A percentile compares a stretch with the other conserved stretches of the same genome.
Conservation (phyloP, 257 asterid species). For the Nicotiana paniculata region DNA sequence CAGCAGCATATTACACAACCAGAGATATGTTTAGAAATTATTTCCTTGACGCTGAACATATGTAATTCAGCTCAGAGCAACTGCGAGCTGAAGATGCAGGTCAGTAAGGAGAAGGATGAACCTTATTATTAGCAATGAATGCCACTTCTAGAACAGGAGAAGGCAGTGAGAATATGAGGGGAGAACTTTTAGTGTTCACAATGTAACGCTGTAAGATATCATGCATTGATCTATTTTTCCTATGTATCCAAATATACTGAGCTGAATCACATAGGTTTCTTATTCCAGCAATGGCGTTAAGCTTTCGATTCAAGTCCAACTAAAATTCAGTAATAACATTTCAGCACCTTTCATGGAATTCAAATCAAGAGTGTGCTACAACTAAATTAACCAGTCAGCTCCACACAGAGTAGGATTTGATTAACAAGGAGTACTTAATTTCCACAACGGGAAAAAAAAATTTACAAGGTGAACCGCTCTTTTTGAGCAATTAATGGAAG, state of each 20-base stretch:
- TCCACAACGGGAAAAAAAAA: not conserved
- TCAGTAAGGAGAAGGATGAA: not conserved
- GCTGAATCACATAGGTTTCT: not conserved
- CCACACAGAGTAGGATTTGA: not conserved
- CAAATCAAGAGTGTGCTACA: not conserved
- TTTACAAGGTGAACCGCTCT: not conserved
- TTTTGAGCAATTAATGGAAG: not conserved
- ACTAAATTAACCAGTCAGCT: not conserved
- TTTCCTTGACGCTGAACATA: not conserved
- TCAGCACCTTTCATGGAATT: not conserved
- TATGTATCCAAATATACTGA: not conserved
- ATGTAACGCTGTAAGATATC: not conserved
- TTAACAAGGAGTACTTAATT: not conserved
- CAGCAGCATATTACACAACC: conserved; percentile 5
- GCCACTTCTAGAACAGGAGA: not conserved
- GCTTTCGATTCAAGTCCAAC: not conserved
- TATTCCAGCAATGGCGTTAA: not conserved
- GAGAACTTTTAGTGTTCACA: not conserved
- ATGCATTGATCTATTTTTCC: not conserved
- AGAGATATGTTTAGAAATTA: not conserved
- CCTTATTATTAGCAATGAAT: not conserved
- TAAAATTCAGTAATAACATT: not conserved
- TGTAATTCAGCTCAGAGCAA: not conserved
- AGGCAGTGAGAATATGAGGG: not conserved
- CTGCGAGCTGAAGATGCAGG: not conserved